phyloP scores from a whole-genome alignment of 148 eudicot genomes.

The Spergularia marina region DNA sequence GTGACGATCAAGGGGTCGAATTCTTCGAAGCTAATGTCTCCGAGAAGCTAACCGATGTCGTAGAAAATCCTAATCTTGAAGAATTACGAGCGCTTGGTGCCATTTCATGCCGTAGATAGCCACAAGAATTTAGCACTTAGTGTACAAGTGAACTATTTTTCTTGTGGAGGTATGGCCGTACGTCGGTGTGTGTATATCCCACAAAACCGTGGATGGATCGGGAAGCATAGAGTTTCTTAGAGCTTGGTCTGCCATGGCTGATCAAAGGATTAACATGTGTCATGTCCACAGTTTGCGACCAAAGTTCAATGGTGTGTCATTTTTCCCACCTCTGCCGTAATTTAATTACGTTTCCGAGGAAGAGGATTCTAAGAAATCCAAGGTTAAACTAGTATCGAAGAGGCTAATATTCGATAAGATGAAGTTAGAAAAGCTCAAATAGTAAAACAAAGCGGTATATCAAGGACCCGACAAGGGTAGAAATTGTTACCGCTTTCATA shows the following conservation, averaged over 20 bases:
- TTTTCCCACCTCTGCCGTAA: background rate
- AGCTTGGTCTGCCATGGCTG: slow-evolving; percentile 29
- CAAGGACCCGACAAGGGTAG: background rate
- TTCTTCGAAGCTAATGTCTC: slow-evolving; percentile 28
- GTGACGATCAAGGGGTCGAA: slow-evolving; percentile 27
- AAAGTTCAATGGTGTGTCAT: slow-evolving; percentile 3
- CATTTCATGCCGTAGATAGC: background rate
- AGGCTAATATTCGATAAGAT: background rate
- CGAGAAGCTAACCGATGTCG: background rate
- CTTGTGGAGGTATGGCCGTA: slow-evolving; percentile 28
- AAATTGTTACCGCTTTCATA: slow-evolving; percentile 1
- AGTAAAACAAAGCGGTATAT: background rate
- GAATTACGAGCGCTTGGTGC: background rate
- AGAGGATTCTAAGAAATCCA: background rate
- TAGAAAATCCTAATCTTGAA: background rate
- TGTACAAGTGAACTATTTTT: slow-evolving; percentile 22
- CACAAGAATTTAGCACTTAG: slow-evolving; percentile 1
- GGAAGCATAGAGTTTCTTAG: slow-evolving; percentile 13
- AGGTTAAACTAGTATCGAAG: background rate
- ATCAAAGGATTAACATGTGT: background rate
- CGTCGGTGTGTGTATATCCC: slow-evolving; percentile 23
- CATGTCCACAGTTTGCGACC: background rate
- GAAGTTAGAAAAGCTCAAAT: background rate
- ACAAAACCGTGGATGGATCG: slow-evolving; percentile 30
- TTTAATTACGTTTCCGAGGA: background rate